phyloP scores from a whole-genome alignment of 2,329 filamentous ascomycete species.

The Clarireedia monteithiana region DNA sequence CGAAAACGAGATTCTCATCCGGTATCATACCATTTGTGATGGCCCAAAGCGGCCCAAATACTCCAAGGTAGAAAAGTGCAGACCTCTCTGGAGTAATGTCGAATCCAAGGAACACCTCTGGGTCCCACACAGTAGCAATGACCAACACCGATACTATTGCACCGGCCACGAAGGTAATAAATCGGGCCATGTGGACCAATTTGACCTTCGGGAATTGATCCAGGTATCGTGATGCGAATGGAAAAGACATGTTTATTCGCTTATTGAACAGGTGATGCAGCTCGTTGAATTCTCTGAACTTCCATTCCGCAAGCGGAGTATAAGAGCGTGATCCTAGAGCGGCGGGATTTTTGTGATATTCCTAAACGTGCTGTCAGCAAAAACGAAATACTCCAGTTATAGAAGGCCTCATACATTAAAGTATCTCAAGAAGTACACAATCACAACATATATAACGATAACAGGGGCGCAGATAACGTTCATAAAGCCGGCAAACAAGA shows the following conservation, averaged over 20 bases:
- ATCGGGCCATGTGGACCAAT: constrained; percentile 75
- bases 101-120: constrained; percentile 84
- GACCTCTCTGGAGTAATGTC: constrained; percentile 86
- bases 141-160: constrained; percentile 81
- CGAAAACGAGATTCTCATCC: constrained; percentile 82
- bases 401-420: constrained; percentile 60
- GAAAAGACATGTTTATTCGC: constrained; percentile 87
- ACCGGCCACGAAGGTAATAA: constrained; percentile 80
- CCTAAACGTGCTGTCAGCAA: constrained; percentile 41
- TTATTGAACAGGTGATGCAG: constrained; percentile 86
- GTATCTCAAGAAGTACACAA: constrained; percentile 90
- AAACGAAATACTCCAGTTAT: background rate
- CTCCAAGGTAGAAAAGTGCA: constrained; percentile 80
- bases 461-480: constrained; percentile 84
- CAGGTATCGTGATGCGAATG: constrained; percentile 84
- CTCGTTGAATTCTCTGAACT: constrained; percentile 97
- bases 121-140: constrained; percentile 77
- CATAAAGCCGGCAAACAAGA: constrained; percentile 76
- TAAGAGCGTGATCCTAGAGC: constrained; percentile 84
- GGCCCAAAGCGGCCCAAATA: constrained; percentile 78
- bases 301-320: constrained; percentile 92
- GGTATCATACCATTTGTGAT: constrained; percentile 76
- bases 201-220: constrained; percentile 97
- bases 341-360: constrained; percentile 90
- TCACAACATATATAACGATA: constrained; percentile 74